phyloP scores from a whole-genome alignment of 2,329 filamentous ascomycete species.

The Xylariaceae sp. region DNA sequence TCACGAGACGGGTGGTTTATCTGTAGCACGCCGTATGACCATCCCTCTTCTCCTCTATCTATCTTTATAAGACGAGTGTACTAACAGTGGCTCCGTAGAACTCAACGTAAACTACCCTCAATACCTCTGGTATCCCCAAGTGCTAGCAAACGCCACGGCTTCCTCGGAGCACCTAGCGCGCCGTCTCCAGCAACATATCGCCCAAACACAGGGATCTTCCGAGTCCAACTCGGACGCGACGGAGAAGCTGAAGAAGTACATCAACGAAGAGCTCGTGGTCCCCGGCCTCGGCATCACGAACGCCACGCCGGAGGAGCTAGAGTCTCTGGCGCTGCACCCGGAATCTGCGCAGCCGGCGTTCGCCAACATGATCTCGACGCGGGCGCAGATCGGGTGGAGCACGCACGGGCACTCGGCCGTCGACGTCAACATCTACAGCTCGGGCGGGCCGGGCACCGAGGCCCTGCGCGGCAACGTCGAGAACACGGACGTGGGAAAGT shows the following conservation, averaged over 20 bases:
- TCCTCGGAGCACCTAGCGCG: conserved; percentile 66
- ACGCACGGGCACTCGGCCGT: conserved; percentile 91
- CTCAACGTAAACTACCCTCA: conserved; percentile 48
- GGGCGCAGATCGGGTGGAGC: conserved; percentile 87
- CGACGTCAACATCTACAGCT: conserved; percentile 95
- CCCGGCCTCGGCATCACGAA: conserved; percentile 73
- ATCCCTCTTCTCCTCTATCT: conserved; percentile 8
- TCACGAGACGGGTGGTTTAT: conserved; percentile 89
- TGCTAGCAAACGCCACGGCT: conserved; percentile 70
- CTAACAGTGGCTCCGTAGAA: conserved; percentile 34
- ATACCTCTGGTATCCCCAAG: conserved; percentile 74
- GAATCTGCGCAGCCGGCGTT: conserved; percentile 54
- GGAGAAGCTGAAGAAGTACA: conserved; percentile 53
- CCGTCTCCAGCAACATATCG: conserved; percentile 57
- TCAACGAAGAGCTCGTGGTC: conserved; percentile 62
- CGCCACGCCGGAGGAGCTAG: conserved; percentile 64
- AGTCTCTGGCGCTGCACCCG: conserved; percentile 55
- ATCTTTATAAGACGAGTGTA: background rate
- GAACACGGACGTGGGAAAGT: conserved; percentile 86
- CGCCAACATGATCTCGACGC: conserved; percentile 78
- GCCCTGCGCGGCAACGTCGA: conserved; percentile 80
- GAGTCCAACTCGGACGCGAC: conserved; percentile 21
- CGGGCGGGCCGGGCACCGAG: conserved; percentile 57
- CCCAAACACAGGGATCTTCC: conserved; percentile 29
- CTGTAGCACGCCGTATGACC: conserved; percentile 66